Base-by-base conservation (phyloP, 331 rosid species). In the Pyracantha coccinea region DNA sequence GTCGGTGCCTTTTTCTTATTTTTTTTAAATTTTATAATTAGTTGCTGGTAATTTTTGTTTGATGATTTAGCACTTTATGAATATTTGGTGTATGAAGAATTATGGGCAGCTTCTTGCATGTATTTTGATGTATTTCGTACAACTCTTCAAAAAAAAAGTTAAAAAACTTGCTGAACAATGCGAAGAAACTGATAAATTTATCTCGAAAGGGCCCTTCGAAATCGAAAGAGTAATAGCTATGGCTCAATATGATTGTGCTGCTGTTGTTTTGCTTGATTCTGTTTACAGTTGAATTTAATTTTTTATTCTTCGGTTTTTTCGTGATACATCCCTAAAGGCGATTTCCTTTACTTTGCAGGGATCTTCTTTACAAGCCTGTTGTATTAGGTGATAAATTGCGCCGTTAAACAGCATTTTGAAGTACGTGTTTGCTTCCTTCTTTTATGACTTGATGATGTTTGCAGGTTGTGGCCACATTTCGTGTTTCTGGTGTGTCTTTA, bases 401-500 rank as follows among this genome's bases (percentile, higher is more conserved):
- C 24, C 7, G 7, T 58, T 58, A 14, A 52, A 52, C 20, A 15
- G 6, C 23, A 60, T 25, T 60, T 60, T 60, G 23, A 63, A 29
- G 0, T 8, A 8, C 17, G 17, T 17, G 13, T 8, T 60, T 28
- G 23, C 15, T 54, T 41, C 8, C 13, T 31, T 29, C 21, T 71
- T 35, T 32, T 3, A 70, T 29, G 64, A 7, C 47, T 2, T 50
- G 20, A n/a, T 29, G 75, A 31, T 71, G 65, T 31, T 55, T 71
- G 75, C 66, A 71, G 75, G 75, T 12, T 71, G 75, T 33, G 75
- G 75, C 75, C 66, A 71, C 66, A 71, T 55, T 55, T 71, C 75
- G 5, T 71, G 75, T 55, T 55, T 71, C 53, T 71, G 75, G 75
- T 71, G 75, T 4, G 75, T 71, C 66, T 71, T 31, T 50, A 31